Base-by-base conservation (phyloP, 2,329 filamentous ascomycete genomes). In the Ascosphaera acerosa region DNA sequence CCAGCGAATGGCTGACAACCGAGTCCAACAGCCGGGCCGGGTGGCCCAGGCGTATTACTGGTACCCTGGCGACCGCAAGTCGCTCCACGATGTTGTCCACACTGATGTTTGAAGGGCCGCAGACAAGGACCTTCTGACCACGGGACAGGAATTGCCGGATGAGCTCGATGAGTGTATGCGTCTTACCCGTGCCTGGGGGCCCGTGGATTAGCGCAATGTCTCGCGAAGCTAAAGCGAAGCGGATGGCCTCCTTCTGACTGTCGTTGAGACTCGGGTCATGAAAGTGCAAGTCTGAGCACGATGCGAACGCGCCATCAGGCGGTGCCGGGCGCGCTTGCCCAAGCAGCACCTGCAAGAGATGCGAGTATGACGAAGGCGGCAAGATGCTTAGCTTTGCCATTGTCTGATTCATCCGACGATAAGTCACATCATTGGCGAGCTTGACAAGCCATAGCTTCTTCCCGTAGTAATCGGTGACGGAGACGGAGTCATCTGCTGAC, bases 31-130 rank as follows among this genome's bases (percentile, higher is more conserved):
- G 62, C 14, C 87, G 71, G 1, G 87, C 87, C 0, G 87, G 87
- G 50, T 97, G 87, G 1, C 87, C 87, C 1, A 97, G 66, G 2
- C 87, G 74, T 20, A 94, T 65, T 42, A 94, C 80, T 0, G 80
- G 74, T 1, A 92, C 62, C 44, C 80, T 81, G 49, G 82, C 76
- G 0, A 76, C 70, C 2, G 81, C 69, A 2, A 94, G 64, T 5
- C 87, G 70, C 52, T 97, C 87, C 6, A 92, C 82, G 35, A 97
- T 90, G 46, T 97, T 97, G 61, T 97, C 87, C 1, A 97, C 87
- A 0, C 80, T 87, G 41, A 97, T 82, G 48, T 97, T 97, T 18
- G 80, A 91, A 0, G 87, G 87, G 0, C 84, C 87, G 44, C 87
- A 94, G n/a, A 94, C 84, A 2, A 94, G 61, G 7, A 94, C 60